Base-by-base conservation (phyloP, 2,329 filamentous ascomycete species). In the Fusarium pininemorale region DNA sequence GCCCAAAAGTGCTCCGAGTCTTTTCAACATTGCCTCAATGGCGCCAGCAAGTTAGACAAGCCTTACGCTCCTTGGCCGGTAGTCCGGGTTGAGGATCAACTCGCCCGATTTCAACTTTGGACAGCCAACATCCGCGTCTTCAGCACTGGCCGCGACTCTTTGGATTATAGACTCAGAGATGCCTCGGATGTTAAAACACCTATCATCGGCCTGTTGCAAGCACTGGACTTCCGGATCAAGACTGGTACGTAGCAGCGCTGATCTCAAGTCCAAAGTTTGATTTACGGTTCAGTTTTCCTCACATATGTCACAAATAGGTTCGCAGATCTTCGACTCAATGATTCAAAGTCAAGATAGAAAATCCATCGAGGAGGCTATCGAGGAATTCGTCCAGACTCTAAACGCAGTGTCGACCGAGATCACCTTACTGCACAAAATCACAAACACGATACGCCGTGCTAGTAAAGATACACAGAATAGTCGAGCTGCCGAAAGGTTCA, bases 301-400 rank as follows among this genome's bases (percentile, higher is more conserved):
- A 30, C 9, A 30, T 4, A 30, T 30, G 30, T 1, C 1, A 0
- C 22, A n/a, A 42, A 42, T 7, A 44, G 41, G 41, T 11, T 44
- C 41, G 0, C 15, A 0, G 0, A 12, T 44, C 10, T 6, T 42
- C 14, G 14, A 16, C 5, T n/a, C n/a, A n/a, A n/a, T n/a, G n/a
- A n/a, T n/a, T n/a, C n/a, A n/a, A n/a, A n/a, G n/a, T n/a, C n/a
- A n/a, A n/a, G n/a, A n/a, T n/a, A n/a, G n/a, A n/a, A n/a, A n/a
- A n/a, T n/a, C n/a, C n/a, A n/a, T n/a, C n/a, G n/a, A n/a, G n/a
- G n/a, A n/a, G n/a, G n/a, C n/a, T n/a, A n/a, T n/a, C n/a, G n/a
- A n/a, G n/a, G n/a, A n/a, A n/a, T n/a, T n/a, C n/a, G n/a, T n/a
- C n/a, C n/a, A n/a, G n/a, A n/a, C 4, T 26, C 24, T 26, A 4